phyloP scores from a whole-genome alignment of 495 filamentous ascomycete species.

The Sphaerosporella brunnea region DNA sequence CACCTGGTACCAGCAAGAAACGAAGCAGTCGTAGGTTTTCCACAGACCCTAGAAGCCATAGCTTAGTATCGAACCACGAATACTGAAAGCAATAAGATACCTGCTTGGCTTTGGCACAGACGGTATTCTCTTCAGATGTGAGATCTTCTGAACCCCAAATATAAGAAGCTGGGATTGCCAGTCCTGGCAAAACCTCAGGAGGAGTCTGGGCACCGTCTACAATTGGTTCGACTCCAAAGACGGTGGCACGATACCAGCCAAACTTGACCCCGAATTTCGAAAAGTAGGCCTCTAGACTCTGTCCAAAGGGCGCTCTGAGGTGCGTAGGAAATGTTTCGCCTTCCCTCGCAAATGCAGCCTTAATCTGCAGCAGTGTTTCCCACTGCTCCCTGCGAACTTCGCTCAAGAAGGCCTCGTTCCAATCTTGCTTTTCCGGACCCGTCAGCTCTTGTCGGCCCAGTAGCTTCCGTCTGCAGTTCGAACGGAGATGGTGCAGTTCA shows the following conservation, averaged over 20 bases:
- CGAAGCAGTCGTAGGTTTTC: neutral
- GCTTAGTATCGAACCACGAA: neutral
- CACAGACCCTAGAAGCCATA: neutral
- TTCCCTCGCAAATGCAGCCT: conserved; percentile 1
- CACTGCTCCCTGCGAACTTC: conserved; percentile 2
- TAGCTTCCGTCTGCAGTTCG: conserved; percentile 1
- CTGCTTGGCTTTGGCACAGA: neutral
- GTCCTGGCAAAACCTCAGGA: no score
- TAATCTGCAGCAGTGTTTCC: conserved; percentile 1
- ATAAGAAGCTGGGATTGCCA: no score
- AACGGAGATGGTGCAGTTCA: conserved; percentile 2
- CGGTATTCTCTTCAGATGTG: neutral
- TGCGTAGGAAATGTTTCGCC: neutral
- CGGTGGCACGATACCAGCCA: neutral
- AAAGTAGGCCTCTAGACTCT: conserved; percentile 4
- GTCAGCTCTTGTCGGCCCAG: neutral
- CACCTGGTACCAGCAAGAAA: neutral
- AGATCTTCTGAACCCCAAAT: neutral
- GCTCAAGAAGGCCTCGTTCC: conserved; percentile 5
- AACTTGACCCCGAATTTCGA: conserved; percentile 1
- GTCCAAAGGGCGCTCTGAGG: conserved; percentile 1
- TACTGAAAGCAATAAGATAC: neutral
- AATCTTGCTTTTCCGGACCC: conserved; percentile 1
- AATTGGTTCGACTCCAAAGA: neutral
- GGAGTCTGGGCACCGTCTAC: conserved; percentile 1